Percentiles rank a stretch among this genome's conserved stretches.
Evolutionary conservation across 2,329 filamentous ascomycete species (phyloP).

Genomic region (Neofusicoccum sp.): DNA sequence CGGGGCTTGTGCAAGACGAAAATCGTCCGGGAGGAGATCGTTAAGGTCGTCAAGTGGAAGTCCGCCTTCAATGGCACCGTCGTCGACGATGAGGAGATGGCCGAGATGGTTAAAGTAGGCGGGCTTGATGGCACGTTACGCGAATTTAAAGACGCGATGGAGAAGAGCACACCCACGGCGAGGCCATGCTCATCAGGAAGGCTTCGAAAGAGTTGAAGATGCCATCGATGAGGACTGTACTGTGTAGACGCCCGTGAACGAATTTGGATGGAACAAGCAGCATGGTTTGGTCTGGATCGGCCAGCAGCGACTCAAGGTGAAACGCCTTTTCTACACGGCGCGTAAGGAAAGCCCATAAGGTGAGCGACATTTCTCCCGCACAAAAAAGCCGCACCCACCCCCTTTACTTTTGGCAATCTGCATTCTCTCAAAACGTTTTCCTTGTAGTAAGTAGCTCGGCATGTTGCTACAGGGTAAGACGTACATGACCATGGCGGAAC

Average conservation of each 20-base stretch:
- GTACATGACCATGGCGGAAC: neutral
- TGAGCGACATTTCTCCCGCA: neutral
- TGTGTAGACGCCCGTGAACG: no score
- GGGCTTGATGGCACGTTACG: no score
- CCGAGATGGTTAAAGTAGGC: no score
- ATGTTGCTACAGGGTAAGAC: neutral
- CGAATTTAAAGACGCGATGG: no score
- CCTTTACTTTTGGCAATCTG: slow-evolving; percentile 2
- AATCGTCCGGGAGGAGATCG: slow-evolving; percentile 99
- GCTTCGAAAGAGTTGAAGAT: no score
- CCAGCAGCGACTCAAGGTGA: slow-evolving; percentile 16
- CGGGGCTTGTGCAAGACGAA: slow-evolving; percentile 94
- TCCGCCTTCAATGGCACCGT: slow-evolving; percentile 99
- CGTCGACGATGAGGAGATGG: slow-evolving; percentile 93
- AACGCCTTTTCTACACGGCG: neutral
- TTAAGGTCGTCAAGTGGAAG: slow-evolving; percentile 99
- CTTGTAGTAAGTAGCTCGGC: neutral
- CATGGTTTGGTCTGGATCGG: no score
- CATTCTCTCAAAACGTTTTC: neutral
- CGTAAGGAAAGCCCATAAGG: neutral
- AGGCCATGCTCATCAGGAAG: no score
- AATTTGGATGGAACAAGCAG: no score
- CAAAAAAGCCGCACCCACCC: slow-evolving; percentile 1
- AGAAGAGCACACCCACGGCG: no score
- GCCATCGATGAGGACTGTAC: no score